Evolutionary conservation across 1,139 yeast genomes (phyloP), one percentile per base, ranked within the genome.

Genomic region (Yamadazyma atmosphaerica): DNA sequence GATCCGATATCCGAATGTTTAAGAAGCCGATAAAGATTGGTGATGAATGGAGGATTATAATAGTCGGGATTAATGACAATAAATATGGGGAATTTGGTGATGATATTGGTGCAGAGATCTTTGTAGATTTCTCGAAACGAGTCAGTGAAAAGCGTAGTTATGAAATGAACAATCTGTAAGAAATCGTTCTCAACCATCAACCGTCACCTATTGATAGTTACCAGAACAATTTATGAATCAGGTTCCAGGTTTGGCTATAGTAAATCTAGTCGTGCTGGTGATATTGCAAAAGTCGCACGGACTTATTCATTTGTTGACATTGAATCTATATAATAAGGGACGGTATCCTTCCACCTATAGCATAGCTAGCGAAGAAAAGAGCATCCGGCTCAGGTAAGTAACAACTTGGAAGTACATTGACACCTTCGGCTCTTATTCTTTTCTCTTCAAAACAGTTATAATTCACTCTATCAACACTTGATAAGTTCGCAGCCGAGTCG

Each of bases 11-110:
- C 27, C 5, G 15, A 16, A 14, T 31, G 24, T 8, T 33, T 37
- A 15, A 40, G 22, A 17, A 44, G 6, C 6, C 29, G 12, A 15
- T 37, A 38, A 18, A 40, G 39, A 41, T 48, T 48, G 12, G 55
- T 55, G 34, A 61, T 36, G 34, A 48, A 62, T 9, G 68, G 68
- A 3, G 64, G 66, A 26, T 49, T 55, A 40, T 51, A 60, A n/a
- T 50, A 44, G 17, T 58, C 62, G 4, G 66, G 65, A 35, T 50
- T 44, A 8, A 58, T 21, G 6, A 60, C 40, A n/a, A 58, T 46
- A 14, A 46, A 28, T 15, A 59, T 28, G 6, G 63, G 61, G 28
- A 52, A 48, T 4, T 42, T 41, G 4, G 42, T 36, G 12, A 51
- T 28, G 21, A 57, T 37, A 34, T 54, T 52, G 2, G 33, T 18